Evolutionary conservation across 495 filamentous ascomycete genomes (phyloP), one percentile per base, ranked within the genome.

Genomic region (Penicillium waksmanii): DNA sequence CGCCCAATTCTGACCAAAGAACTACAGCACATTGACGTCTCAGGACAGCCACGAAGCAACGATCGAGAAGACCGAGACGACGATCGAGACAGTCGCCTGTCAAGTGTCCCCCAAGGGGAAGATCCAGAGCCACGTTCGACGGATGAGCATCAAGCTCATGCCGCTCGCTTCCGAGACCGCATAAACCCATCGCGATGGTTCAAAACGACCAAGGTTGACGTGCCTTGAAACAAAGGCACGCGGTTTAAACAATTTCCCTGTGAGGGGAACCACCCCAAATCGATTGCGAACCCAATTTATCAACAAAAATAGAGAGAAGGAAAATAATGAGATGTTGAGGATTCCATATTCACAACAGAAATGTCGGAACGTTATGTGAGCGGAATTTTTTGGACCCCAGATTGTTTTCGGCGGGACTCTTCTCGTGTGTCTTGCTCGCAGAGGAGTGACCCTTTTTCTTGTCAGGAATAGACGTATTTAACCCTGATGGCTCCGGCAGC

Each of bases 311-410:
- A 40, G 53, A 57, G 11, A 31, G 31, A 48, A 40, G 15, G 42
- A 19, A n/a, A 18, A 17, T 17, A 44, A 50, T 48, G 56, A 36
- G 42, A 47, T 56, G 17, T 19, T 49, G 53, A 6, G 44, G 15
- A 62, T 48, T 42, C 17, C 21, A 17, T 19, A 44, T 44, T 44
- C 69, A 82, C 25, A 78, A 57, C 48, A 82, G 53, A 67, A 82
- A 82, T 42, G 73, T 82, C 44, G 79, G 79, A 53, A 82, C 77
- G 59, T 80, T 72, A 42, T 73, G 77, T 44, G 77, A 71, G 43
- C 73, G 69, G 42, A 73, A 71, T 55, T 64, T 72, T 60, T 68
- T 73, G 53, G 65, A 57, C 48, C 58, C 54, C 51, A 64, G 60
- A 64, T 67, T 67, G 46, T 66, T 65, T 31, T 54, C 50, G 8